Percentiles rank a stretch among this genome's conserved stretches.
phyloP scores from a whole-genome alignment of 768 basidiomycete species.

The Boletellus sp. region DNA sequence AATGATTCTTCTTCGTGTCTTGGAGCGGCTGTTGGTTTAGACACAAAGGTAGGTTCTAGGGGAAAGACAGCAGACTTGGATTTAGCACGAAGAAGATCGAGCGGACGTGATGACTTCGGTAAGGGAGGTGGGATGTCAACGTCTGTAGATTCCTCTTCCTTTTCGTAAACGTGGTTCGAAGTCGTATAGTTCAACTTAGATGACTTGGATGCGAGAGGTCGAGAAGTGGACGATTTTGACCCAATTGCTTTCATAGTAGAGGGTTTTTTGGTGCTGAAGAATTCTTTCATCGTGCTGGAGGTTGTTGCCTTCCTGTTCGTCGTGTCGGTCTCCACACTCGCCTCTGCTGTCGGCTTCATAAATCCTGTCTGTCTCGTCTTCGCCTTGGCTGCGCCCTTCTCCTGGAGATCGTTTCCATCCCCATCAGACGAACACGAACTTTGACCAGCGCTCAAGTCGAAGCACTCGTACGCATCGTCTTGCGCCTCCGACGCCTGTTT shows the following conservation, averaged over 20 bases:
- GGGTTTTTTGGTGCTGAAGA: constrained; percentile 9
- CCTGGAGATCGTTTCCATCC: constrained; percentile 5
- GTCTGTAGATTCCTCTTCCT: constrained; percentile 10
- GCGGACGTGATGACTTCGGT: constrained; percentile 22
- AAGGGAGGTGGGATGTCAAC: neutral
- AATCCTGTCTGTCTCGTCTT: neutral
- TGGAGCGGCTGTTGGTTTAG: neutral
- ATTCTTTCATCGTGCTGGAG: constrained; percentile 10
- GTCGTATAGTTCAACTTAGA: neutral
- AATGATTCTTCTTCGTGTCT: constrained; percentile 14
- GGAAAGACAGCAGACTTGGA: neutral
- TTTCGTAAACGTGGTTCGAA: constrained; percentile 5
- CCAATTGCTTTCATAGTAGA: constrained; percentile 1
- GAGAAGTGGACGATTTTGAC: constrained; percentile 2
- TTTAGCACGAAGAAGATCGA: constrained; percentile 24
- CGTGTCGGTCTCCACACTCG: neutral
- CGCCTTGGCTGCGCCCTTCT: constrained; percentile 9
- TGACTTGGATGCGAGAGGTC: neutral
- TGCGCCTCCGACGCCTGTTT: constrained; percentile 24
- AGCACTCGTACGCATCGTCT: constrained; percentile 25
- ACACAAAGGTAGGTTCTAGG: neutral
- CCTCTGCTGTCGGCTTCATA: neutral
- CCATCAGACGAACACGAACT: constrained; percentile 19
- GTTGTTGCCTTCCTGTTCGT: neutral
- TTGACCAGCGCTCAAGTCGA: constrained; percentile 24